phyloP scores from a whole-genome alignment of 805 yeast species.

The Kodamaea neixiangensis region DNA sequence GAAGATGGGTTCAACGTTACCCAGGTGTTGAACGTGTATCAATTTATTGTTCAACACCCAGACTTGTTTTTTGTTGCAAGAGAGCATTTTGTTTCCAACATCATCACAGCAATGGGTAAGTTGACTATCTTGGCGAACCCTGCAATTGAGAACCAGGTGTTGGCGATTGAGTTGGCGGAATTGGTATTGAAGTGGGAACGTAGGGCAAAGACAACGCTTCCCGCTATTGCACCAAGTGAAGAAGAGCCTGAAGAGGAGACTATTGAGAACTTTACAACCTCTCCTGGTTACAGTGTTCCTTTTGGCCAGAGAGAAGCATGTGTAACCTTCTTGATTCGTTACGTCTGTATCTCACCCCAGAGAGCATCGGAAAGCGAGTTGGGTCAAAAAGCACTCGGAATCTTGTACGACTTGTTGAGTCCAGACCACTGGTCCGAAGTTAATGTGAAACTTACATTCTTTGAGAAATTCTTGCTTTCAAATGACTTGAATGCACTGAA shows the following conservation, averaged over 20 bases:
- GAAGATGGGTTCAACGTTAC: slow-evolving; percentile 88
- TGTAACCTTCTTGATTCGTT: slow-evolving; percentile 82
- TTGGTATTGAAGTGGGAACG: slow-evolving; percentile 84
- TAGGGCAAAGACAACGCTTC: slow-evolving; percentile 32
- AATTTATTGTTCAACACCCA: slow-evolving; percentile 83
- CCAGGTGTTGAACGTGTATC: slow-evolving; percentile 85
- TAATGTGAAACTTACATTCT: slow-evolving; percentile 79
- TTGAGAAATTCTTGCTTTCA: slow-evolving; percentile 81
- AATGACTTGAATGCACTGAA: slow-evolving; percentile 72
- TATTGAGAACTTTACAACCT: slow-evolving; percentile 43
- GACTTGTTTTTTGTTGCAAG: slow-evolving; percentile 83
- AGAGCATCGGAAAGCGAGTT: slow-evolving; percentile 81
- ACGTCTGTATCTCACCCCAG: slow-evolving; percentile 82
- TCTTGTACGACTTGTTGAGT: slow-evolving; percentile 70
- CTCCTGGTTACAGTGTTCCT: slow-evolving; percentile 61
- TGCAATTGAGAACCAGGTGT: slow-evolving; percentile 73
- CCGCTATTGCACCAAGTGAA: slow-evolving; percentile 15
- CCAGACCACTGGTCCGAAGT: slow-evolving; percentile 85
- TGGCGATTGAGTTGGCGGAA: slow-evolving; percentile 90
- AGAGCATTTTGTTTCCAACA: slow-evolving; percentile 85
- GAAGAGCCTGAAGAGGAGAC: slow-evolving; percentile 14
- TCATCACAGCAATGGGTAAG: slow-evolving; percentile 91
- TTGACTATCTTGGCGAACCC: slow-evolving; percentile 77
- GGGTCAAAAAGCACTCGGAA: slow-evolving; percentile 79
- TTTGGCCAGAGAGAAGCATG: slow-evolving; percentile 85